Conservation (phyloP, 1,139 yeast genomes). For the Geotrichum australiense region DNA sequence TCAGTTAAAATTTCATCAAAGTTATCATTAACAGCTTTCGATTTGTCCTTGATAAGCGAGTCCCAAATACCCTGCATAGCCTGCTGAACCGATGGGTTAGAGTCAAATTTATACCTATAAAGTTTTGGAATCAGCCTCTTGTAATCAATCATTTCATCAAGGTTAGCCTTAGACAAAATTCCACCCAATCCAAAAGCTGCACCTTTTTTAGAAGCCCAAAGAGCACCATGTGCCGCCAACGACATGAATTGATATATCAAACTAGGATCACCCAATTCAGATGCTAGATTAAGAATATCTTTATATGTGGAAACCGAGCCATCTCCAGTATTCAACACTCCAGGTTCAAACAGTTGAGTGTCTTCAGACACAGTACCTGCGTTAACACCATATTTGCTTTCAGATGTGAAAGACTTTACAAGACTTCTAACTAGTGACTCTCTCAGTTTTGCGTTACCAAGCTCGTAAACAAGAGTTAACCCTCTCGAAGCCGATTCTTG, state of each 20-base stretch:
- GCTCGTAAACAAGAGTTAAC: slow-evolving; percentile 69
- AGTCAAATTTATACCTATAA: slow-evolving; percentile 80
- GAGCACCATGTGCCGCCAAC: slow-evolving; percentile 74
- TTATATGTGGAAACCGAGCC: slow-evolving; percentile 86
- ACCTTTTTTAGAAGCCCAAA: slow-evolving; percentile 92
- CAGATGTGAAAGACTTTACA: slow-evolving; percentile 66
- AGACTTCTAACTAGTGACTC: slow-evolving; percentile 72
- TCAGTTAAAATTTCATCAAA: slow-evolving; percentile 58
- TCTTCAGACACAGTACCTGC: slow-evolving; percentile 72
- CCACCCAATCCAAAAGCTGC: slow-evolving; percentile 90
- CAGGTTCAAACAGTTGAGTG: slow-evolving; percentile 80
- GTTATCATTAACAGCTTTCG: slow-evolving; percentile 46
- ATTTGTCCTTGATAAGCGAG: slow-evolving; percentile 57
- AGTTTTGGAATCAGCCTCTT: slow-evolving; percentile 73
- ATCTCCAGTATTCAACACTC: slow-evolving; percentile 69
- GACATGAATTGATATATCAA: slow-evolving; percentile 93
- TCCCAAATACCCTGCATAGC: slow-evolving; percentile 91
- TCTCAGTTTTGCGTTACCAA: slow-evolving; percentile 61
- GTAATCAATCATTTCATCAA: slow-evolving; percentile 53
- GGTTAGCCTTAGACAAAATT: slow-evolving; percentile 68
- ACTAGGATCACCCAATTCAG: slow-evolving; percentile 94
- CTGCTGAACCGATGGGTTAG: slow-evolving; percentile 62
- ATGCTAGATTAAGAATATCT: slow-evolving; percentile 68
- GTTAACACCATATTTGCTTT: slow-evolving; percentile 48
- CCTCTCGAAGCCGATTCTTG: slow-evolving; percentile 94